Percentiles rank a stretch among this genome's conserved stretches.
These are phyloP conservation scores for Craspedostauros australis DNA, from an alignment of 108 stramenopile species.

Conservation along the genomic window DNA sequence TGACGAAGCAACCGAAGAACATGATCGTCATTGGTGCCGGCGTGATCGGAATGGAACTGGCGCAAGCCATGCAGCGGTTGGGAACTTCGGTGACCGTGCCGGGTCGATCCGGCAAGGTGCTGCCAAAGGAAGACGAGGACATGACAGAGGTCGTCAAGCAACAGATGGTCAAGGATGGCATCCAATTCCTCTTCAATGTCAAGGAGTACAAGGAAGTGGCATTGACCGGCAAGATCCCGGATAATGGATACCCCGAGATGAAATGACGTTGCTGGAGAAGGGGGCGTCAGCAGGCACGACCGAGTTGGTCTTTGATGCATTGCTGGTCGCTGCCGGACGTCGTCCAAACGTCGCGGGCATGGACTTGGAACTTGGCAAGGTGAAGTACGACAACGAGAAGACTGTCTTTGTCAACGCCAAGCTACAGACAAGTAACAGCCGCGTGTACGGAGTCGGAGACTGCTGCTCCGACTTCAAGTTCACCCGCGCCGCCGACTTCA, in stretches of 20 bases:
- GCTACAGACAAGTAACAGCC: conserved; percentile 61
- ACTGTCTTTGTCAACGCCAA: conserved; percentile 78
- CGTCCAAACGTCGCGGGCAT: conserved; percentile 78
- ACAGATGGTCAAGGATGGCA: conserved; percentile 55
- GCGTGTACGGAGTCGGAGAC: conserved; percentile 80
- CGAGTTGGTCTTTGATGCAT: conserved; percentile 46
- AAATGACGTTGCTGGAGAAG: conserved; percentile 32
- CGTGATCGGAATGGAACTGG: conserved; percentile 86
- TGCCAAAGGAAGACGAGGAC: conserved; percentile 75
- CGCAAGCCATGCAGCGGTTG: conserved; percentile 80
- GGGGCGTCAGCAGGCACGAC: conserved; percentile 15
- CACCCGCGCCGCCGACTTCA: conserved; percentile 87
- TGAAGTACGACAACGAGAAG: conserved; percentile 55
- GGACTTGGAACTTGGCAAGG: conserved; percentile 76
- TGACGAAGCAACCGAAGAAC: conserved; percentile 64
- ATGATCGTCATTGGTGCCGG: conserved; percentile 83
- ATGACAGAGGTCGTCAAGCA: conserved; percentile 49
- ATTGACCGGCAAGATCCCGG: conserved; percentile 36
- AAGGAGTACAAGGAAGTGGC: conserved; percentile 38
- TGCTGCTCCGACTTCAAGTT: conserved; percentile 76
- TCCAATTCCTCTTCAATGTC: conserved; percentile 37
- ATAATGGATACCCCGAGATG: conserved; percentile 41
- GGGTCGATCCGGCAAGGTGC: conserved; percentile 55
- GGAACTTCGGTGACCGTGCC: conserved; percentile 73
- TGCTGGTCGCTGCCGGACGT: conserved; percentile 81